Evolutionary conservation across 106 monocot species (phyloP), one percentile per base, ranked within the genome.

Genomic region (Allium cepa): DNA sequence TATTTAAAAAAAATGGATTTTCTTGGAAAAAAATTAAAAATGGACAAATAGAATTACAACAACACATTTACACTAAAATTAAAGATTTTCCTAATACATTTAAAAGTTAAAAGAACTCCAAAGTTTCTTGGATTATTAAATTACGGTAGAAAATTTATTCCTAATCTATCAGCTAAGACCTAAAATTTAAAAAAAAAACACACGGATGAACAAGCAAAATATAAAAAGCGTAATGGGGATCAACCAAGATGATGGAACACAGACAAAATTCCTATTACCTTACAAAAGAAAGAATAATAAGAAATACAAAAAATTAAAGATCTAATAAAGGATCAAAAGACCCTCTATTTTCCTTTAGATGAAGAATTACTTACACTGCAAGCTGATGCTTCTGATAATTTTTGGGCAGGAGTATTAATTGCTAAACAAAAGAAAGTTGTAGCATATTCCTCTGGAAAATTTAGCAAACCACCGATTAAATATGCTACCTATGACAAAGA

Each of bases 231-330:
- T 4, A 64, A 7, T 49, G 17, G 64, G 8, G 64, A 64, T 10
- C 64, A 64, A 12, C 64, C 64, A 11, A 46, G 45, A 64, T 47
- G 64, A 64, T 64, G 48, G 45, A 64, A 64, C 45, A 64, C 64
- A 45, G 64, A 64, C 46, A 45, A 64, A 64, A 64, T 64, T 18
- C 4, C 1, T 14, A 64, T 64, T 14, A 6, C 45, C 17, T 64
- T 64, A 64, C 26, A 8, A 13, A 5, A 3, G 10, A 36, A 60
- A 16, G 17, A 17, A 60, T 4, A 60, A 60, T 1, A 64, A 10
- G n/a, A 49, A 64, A 46, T 48, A 47, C 8, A 7, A 46, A 64
- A 64, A 45, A 64, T 64, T 4, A 64, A 64, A 46, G 9, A 64
- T 9, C 13, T 64, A 64, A 8, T 64, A 3, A 64, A 47, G 12